Evolutionary conservation across 1,284 basidiomycete species (phyloP).

Genomic region (Heterobasidion occidentale): DNA sequence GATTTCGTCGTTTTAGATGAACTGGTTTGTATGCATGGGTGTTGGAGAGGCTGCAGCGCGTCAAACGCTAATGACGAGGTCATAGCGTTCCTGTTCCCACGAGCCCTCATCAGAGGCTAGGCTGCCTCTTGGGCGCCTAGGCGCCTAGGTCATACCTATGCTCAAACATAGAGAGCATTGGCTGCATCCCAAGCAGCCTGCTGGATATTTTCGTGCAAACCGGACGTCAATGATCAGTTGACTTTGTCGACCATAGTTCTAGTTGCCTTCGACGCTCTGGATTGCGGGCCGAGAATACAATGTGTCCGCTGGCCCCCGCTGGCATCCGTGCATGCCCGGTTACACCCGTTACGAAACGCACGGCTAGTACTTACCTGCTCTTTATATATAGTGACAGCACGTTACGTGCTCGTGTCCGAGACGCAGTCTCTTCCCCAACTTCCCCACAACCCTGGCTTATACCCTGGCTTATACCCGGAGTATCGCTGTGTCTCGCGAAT

Average conservation of each 20-base stretch:
- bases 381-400: background rate
- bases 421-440: background rate
- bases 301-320: background rate
- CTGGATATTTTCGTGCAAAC: too few species aligned
- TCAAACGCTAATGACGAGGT: background rate
- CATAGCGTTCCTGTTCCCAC: background rate
- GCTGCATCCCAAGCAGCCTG: too few species aligned
- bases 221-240: too few species aligned
- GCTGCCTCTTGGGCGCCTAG: too few species aligned
- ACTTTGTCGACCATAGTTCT: too few species aligned
- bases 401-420: background rate
- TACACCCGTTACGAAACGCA: background rate
- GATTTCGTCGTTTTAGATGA: background rate
- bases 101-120: too few species aligned
- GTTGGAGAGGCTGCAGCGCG: background rate
- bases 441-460: background rate
- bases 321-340: background rate
- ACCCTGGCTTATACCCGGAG: background rate
- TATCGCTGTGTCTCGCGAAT: background rate
- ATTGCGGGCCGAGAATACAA: background rate
- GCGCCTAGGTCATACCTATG: too few species aligned
- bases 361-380: background rate
- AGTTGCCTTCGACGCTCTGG: background rate
- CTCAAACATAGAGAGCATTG: too few species aligned
- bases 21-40: background rate